Base-by-base conservation (phyloP, 306 rosid species). In the Heteromeles arbutifolia region DNA sequence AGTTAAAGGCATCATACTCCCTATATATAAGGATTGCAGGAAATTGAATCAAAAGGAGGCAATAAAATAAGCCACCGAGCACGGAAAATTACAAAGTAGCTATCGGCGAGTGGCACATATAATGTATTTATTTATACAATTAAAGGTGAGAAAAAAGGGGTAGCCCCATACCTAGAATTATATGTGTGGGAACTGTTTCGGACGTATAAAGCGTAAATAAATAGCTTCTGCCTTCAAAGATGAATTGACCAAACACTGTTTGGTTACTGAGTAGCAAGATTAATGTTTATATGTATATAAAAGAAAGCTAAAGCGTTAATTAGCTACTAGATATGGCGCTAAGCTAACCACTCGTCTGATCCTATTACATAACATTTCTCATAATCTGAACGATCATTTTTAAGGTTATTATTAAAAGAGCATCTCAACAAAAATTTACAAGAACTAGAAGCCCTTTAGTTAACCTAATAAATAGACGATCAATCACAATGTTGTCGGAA, bases 181-280 rank as follows among this genome's bases (percentile, higher is more conserved):
- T 17, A 26, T 1, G 17, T 13, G 14, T 13, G 28, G 32, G 22
- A 63, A 66, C 70, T 59, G 65, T 79, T 62, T 69, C 63, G 73
- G 53, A 64, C 25, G 64, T 67, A 53, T 39, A 54, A 45, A 54
- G 63, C 56, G 29, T 14, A 26, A 17, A 34, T 39, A 19, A 63
- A 26, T 74, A 58, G 17, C 15, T 69, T 61, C 68, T 70, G 57
- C 75, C 45, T 59, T 75, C 53, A 76, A 65, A 70, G 57, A 37
- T n/a, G 29, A 81, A 70, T 70, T 76, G 77, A 75, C 84, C 80
- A 41, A 54, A 45, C 54, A 69, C 62, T 34, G 45, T 59, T 59
- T 19, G 21, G 8, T 25, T n/a, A 24, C 63, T 48, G 58, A 25
- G 63, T 19, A n/a, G 62, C 26, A 56, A 8, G 26, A 10, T 10